Percentiles rank a stretch among this genome's conserved stretches.
Conservation (phyloP, 1,139 yeast species). For the Pichia kudriavzevii region DNA sequence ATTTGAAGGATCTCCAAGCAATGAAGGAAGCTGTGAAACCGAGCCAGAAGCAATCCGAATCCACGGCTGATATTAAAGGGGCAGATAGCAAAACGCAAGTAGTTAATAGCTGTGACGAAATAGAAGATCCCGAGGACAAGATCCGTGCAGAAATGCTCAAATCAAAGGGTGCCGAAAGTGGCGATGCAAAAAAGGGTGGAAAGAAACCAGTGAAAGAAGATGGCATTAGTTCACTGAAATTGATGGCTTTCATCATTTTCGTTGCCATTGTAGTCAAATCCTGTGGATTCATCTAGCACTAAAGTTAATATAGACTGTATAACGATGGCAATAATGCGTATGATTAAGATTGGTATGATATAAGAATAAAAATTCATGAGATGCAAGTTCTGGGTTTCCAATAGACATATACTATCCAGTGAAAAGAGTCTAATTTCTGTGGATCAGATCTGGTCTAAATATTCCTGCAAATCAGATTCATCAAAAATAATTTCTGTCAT, state of each 20-base stretch:
- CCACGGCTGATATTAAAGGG: constrained; percentile 4
- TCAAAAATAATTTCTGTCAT: constrained; percentile 92
- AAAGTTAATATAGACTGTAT: too few relatives aligned
- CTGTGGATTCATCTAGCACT: too few relatives aligned
- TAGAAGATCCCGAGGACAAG: constrained; percentile 42
- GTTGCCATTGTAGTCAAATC: too few relatives aligned
- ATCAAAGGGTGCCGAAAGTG: not conserved
- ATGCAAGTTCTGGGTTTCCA: too few relatives aligned
- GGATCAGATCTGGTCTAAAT: constrained; percentile 26
- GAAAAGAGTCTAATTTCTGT: too few relatives aligned
- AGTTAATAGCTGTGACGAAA: constrained; percentile 29
- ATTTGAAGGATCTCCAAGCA: constrained; percentile 26
- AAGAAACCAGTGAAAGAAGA: too few relatives aligned
- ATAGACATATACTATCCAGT: too few relatives aligned
- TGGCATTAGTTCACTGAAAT: too few relatives aligned
- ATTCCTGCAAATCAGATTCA: constrained; percentile 40
- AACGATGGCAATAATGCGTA: too few relatives aligned
- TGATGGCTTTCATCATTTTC: too few relatives aligned
- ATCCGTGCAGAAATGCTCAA: constrained; percentile 30
- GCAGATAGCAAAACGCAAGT: constrained; percentile 21
- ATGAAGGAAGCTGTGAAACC: constrained; percentile 4
- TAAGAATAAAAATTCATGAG: too few relatives aligned
- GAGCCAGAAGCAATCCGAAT: constrained; percentile 5
- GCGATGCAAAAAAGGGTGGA: not conserved
- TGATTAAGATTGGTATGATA: too few relatives aligned